phyloP scores from a whole-genome alignment of 768 basidiomycete genomes.

The Cantharellus anzutake region DNA sequence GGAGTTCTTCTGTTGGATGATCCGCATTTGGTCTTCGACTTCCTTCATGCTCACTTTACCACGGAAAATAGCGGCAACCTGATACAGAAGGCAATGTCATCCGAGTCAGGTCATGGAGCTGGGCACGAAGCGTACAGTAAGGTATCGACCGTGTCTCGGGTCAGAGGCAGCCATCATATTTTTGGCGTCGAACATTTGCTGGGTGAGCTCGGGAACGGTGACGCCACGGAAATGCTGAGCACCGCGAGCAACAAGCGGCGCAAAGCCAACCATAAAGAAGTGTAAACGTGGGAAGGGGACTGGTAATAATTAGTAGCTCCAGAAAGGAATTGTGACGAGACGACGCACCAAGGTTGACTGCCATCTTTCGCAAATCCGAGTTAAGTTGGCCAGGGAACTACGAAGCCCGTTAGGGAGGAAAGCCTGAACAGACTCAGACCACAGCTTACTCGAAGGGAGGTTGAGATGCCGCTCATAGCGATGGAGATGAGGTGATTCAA shows the following conservation, averaged over 20 bases:
- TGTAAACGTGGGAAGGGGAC: constrained; percentile 98
- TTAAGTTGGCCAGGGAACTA: constrained; percentile 97
- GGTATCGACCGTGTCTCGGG: constrained; percentile 91
- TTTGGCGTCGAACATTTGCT: constrained; percentile 99
- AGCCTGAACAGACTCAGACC: neutral
- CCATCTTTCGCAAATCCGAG: constrained; percentile 93
- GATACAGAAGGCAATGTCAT: neutral
- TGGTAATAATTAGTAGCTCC: constrained; percentile 13
- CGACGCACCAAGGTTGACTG: constrained; percentile 89
- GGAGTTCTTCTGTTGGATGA: constrained; percentile 93
- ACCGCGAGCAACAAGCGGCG: constrained; percentile 84
- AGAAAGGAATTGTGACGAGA: neutral
- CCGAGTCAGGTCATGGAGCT: neutral
- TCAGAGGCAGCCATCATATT: constrained; percentile 99
- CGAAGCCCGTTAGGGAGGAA: neutral
- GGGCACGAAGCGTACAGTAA: constrained; percentile 41
- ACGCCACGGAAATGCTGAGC: constrained; percentile 93
- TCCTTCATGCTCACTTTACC: constrained; percentile 99
- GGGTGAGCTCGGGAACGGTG: constrained; percentile 91
- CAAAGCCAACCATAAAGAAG: constrained; percentile 97
- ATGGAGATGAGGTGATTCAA: constrained; percentile 95
- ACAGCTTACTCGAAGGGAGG: constrained; percentile 52
- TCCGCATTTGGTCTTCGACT: constrained; percentile 98
- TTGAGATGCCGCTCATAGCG: constrained; percentile 98
- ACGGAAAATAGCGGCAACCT: constrained; percentile 94